Evolutionary conservation across 192 early-diverging fungal species (phyloP).

Genomic region (Martensiomyces pterosporus): DNA sequence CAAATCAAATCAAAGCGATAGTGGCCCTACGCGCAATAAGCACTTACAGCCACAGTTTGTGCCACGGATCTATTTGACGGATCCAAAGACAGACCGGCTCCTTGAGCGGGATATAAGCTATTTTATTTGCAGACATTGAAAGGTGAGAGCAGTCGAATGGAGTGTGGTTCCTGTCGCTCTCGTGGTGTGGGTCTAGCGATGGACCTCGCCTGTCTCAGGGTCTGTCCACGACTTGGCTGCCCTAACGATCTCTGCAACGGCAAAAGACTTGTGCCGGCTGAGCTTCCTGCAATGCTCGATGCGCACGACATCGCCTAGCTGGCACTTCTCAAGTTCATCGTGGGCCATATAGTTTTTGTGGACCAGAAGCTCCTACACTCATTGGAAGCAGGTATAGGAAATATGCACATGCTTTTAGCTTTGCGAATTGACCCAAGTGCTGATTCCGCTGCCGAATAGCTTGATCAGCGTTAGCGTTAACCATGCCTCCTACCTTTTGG

Average conservation of each 20-base stretch:
- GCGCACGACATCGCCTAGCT: conserved; percentile 84
- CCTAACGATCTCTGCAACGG: conserved; percentile 77
- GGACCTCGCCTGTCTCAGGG: conserved; percentile 45
- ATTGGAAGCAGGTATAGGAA: too few relatives aligned
- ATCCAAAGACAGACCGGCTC: too few relatives aligned
- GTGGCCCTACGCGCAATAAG: too few relatives aligned
- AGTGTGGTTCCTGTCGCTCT: too few relatives aligned
- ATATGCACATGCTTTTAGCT: background rate
- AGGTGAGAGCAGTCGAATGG: too few relatives aligned
- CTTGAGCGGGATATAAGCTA: too few relatives aligned
- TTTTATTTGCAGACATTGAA: too few relatives aligned
- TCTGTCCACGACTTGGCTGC: conserved; percentile 48
- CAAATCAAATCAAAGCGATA: too few relatives aligned
- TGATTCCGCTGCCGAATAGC: background rate
- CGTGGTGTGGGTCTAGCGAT: too few relatives aligned
- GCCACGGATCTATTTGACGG: too few relatives aligned
- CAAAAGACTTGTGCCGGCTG: conserved; percentile 84
- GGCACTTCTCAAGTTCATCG: conserved; percentile 76
- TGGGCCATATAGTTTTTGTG: conserved; percentile 90
- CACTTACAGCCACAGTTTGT: too few relatives aligned
- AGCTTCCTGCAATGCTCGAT: conserved; percentile 87
- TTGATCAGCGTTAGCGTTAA: background rate
- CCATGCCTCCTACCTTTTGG: conserved; percentile 66
- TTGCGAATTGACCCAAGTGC: background rate
- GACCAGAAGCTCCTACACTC: conserved; percentile 63